These are phyloP conservation scores for Hericium coralloides DNA, from an alignment of 768 basidiomycete species.

Conservation along the genomic window DNA sequence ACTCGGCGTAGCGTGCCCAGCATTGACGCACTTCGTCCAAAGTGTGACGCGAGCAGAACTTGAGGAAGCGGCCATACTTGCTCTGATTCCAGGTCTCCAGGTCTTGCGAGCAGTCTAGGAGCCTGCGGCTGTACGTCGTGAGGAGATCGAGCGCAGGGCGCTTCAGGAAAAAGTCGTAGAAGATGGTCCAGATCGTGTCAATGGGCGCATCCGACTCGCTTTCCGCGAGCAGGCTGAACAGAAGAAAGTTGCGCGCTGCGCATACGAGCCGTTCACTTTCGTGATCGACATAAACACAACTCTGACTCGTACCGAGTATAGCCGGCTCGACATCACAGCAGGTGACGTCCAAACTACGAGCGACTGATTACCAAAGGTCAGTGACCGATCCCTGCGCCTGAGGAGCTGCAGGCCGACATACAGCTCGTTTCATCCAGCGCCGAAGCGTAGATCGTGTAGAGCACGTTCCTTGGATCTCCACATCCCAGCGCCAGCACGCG, in stretches of 20 bases:
- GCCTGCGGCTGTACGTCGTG: constrained; percentile 29
- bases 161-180: constrained; percentile 41
- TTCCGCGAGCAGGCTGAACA: constrained; percentile 36
- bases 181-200: constrained; percentile 33
- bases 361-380: not conserved
- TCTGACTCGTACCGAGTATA: constrained; percentile 28
- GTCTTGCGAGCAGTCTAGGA: constrained; percentile 24
- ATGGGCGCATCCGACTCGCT: constrained; percentile 14
- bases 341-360: constrained; percentile 35
- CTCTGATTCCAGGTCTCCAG: constrained; percentile 27
- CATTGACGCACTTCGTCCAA: constrained; percentile 29
- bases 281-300: too few species aligned
- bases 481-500: constrained; percentile 46
- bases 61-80: constrained; percentile 30
- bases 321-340: constrained; percentile 43
- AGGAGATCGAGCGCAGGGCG: constrained; percentile 24
- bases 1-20: constrained; percentile 24
- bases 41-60: constrained; percentile 31
- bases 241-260: constrained; percentile 40
- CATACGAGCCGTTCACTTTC: not conserved
- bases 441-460: constrained; percentile 38
- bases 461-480: constrained; percentile 45
- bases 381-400: too few species aligned
- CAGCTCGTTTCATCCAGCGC: not conserved
- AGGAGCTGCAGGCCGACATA: not conserved